phyloP scores from a whole-genome alignment of 2,329 filamentous ascomycete genomes.

The Aspergillus transmontanensis region DNA sequence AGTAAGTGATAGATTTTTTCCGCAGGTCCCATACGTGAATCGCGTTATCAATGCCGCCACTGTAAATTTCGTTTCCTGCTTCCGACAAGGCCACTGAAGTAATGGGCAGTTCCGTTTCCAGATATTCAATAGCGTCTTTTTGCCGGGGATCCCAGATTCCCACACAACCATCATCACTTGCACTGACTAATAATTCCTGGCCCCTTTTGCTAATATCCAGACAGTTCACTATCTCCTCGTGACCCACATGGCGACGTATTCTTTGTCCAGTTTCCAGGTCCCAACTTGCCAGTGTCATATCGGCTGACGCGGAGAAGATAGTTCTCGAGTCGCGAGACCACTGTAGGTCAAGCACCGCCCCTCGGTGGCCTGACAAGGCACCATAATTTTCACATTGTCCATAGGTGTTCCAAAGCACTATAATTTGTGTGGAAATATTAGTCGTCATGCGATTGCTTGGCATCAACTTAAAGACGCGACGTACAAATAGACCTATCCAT shows the following conservation, averaged over 20 bases:
- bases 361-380: slow-evolving; percentile 82
- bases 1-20: slow-evolving; percentile 86
- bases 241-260: slow-evolving; percentile 88
- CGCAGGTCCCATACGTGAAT: slow-evolving; percentile 97
- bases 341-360: slow-evolving; percentile 86
- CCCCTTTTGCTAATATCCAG: slow-evolving; percentile 87
- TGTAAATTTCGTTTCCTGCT: slow-evolving; percentile 92
- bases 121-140: slow-evolving; percentile 83
- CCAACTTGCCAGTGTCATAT: slow-evolving; percentile 93
- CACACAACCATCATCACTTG: slow-evolving; percentile 89
- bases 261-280: slow-evolving; percentile 88
- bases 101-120: slow-evolving; percentile 88
- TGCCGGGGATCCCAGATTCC: slow-evolving; percentile 94
- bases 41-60: slow-evolving; percentile 93
- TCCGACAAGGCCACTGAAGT: slow-evolving; percentile 90
- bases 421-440: not conserved
- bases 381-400: slow-evolving; percentile 96
- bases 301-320: slow-evolving; percentile 88
- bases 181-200: slow-evolving; percentile 86
- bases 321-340: slow-evolving; percentile 95
- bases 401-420: slow-evolving; percentile 91
- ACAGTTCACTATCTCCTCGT: slow-evolving; percentile 94
- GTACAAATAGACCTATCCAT: slow-evolving; percentile 90
- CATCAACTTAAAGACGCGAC: slow-evolving; percentile 32
- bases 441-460: not conserved